Base-by-base conservation (phyloP, 768 basidiomycete genomes). In the Agaricus subrufescens region DNA sequence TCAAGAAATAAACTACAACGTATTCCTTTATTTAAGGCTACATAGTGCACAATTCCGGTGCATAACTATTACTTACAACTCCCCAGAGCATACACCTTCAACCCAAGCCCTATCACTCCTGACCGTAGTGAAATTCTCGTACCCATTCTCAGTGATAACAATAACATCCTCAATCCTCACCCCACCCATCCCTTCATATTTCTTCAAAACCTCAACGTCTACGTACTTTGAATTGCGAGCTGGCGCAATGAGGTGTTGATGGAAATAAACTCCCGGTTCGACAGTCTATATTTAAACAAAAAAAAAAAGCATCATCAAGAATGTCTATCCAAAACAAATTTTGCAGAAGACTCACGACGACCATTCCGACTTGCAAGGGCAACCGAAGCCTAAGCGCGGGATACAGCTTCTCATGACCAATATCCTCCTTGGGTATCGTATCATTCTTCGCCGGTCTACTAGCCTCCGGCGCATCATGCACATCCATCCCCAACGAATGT, bases 81-180 rank as follows among this genome's bases (percentile, higher is more conserved):
- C 73, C 15, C 93, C 93, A 34, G 88, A 87, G 64, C 91, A 94
- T 1, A 95, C 77, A 2, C 71, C 77, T 68, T 98, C 96, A 7
- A 98, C 65, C 85, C 90, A 94, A 2, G 78, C 83, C 3, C 87
- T 80, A 55, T 91, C 92, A 66, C 93, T 93, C 54, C 75, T 81
- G 9, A 92, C 89, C 6, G 85, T 88, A 0, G 96, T 97, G 59
- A 97, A 65, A 71, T 94, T 96, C 73, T 93, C 86, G 62, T 79
- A 83, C 6, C 91, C 91, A 11, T 78, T 75, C 56, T 76, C 69
- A 0, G 85, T 92, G 59, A 99, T 85, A 6, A 91, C 69, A 3
- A 98, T 80, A 29, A 89, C 93, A 67, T 98, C 96, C 69, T 98
- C 96, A 60, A 98, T 95, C 50, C 95, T 74, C 2, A 98, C 89